Evolutionary conservation across 1,139 yeast species (phyloP), one percentile per base, ranked within the genome.

Genomic region (Meyerozyma athensensis): DNA sequence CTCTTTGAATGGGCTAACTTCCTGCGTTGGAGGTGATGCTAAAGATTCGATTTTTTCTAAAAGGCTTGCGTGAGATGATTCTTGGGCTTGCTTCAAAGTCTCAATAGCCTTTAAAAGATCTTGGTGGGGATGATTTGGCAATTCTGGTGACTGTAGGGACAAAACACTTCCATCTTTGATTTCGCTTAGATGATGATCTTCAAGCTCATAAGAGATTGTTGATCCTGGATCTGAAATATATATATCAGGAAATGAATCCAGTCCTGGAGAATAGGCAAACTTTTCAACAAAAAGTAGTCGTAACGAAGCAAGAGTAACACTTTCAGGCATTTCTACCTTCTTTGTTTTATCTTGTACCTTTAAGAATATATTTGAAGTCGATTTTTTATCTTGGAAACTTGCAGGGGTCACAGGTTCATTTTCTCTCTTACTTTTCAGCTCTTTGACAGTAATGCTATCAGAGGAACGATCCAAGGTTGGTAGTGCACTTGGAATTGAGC

Each of bases 271-370:
- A 52, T 83, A 86, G 1, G 94, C 87, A 62, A 89, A 90, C 51
- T 80, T 86, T 52, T 90, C 96, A 17, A 89, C 86, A 55, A 90
- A 92, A 22, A 85, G 61, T 1, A 87, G 67, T 36, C 95, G 70
- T 32, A 90, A 55, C 0, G 86, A 67, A 4, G 86, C 82, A 47
- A 81, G 71, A 0, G 81, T 67, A 3, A 77, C 68, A 0, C 83
- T 81, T 5, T 67, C 58, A 2, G 73, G 63, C 0, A 79, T 53
- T 2, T 58, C 49, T 1, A 76, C 78, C 51, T 83, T 86, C 53
- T 85, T 86, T 1, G 85, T 82, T 36, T 67, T 67, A 18, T 71
- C 74, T 10, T 77, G 79, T 12, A 82, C 55, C 40, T 77, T 77
- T 36, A 85, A 60, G 47, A 79, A 85, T 0, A 85, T 43, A 34